phyloP scores from a whole-genome alignment of 208 protist species.

The Phytomonas francai region DNA sequence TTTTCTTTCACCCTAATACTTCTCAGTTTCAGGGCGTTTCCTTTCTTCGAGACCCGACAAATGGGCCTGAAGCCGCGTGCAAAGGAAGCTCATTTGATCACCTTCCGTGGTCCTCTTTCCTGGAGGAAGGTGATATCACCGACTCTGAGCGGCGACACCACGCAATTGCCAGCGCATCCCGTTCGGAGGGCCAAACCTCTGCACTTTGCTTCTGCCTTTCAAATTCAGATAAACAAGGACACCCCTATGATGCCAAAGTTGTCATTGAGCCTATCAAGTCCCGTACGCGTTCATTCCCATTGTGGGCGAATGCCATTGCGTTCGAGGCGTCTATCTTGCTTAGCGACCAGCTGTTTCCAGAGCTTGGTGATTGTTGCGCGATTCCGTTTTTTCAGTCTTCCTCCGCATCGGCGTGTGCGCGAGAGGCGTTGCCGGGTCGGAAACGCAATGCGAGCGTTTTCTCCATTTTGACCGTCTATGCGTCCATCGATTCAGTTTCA shows the following conservation, averaged over 20 bases:
- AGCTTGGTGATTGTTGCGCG: background rate
- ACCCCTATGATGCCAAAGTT: background rate
- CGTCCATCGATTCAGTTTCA: background rate
- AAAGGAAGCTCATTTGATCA: background rate
- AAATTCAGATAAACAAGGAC: background rate
- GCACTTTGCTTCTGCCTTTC: background rate
- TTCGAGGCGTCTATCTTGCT: slow-evolving; percentile 22
- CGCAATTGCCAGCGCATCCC: background rate
- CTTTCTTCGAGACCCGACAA: background rate
- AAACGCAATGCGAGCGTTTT: background rate
- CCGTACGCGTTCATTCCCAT: slow-evolving; percentile 11
- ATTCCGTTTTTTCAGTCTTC: background rate
- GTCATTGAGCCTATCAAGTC: background rate
- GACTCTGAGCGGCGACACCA: background rate
- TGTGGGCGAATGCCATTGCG: slow-evolving; percentile 30
- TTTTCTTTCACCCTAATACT: background rate
- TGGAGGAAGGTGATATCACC: background rate
- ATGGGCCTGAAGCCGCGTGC: background rate
- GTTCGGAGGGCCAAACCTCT: background rate
- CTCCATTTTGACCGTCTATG: background rate
- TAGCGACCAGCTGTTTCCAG: slow-evolving; percentile 9
- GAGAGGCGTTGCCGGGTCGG: background rate
- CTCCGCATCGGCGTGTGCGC: background rate
- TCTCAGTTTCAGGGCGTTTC: background rate
- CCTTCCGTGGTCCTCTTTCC: background rate